A percentile compares a stretch with the other conserved stretches of the same genome.
These are phyloP conservation scores for Coniferiporia sulphurascens DNA, from an alignment of 1,284 basidiomycete species.

Conservation along the genomic window DNA sequence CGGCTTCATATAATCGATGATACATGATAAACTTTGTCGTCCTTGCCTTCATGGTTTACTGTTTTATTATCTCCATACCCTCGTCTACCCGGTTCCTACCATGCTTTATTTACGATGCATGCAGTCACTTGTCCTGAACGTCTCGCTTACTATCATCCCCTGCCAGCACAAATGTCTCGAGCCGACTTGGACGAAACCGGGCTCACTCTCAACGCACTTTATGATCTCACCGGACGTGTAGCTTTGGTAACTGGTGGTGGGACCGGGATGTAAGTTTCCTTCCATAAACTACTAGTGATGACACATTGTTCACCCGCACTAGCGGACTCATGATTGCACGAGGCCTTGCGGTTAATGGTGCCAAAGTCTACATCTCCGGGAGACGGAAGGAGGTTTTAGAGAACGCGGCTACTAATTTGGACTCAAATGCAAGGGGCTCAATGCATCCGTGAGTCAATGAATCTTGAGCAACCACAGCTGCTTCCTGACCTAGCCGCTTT, in stretches of 20 bases:
- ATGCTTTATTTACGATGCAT: too few species aligned
- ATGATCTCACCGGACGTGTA: slow-evolving; percentile 24
- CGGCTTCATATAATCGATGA: too few species aligned
- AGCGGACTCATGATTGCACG: slow-evolving; percentile 35
- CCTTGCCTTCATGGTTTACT: too few species aligned
- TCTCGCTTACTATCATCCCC: too few species aligned
- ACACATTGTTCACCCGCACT: not conserved
- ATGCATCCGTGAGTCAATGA: slow-evolving; percentile 10
- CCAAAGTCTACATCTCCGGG: slow-evolving; percentile 33
- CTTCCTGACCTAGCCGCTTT: not conserved
- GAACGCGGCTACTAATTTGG: slow-evolving; percentile 14
- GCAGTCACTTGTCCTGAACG: too few species aligned
- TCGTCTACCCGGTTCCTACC: too few species aligned
- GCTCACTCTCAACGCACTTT: slow-evolving; percentile 16
- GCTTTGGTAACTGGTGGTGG: slow-evolving; percentile 33
- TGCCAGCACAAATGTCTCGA: not conserved
- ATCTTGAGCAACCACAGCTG: not conserved
- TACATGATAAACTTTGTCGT: too few species aligned
- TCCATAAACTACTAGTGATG: not conserved
- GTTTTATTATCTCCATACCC: too few species aligned
- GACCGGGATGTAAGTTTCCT: slow-evolving; percentile 27
- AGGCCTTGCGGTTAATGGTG: slow-evolving; percentile 34
- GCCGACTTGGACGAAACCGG: not conserved
- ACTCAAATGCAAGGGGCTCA: slow-evolving; percentile 8
- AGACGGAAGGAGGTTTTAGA: slow-evolving; percentile 24